phyloP scores from a whole-genome alignment of 2,329 filamentous ascomycete genomes.

The Onygenales sp. region DNA sequence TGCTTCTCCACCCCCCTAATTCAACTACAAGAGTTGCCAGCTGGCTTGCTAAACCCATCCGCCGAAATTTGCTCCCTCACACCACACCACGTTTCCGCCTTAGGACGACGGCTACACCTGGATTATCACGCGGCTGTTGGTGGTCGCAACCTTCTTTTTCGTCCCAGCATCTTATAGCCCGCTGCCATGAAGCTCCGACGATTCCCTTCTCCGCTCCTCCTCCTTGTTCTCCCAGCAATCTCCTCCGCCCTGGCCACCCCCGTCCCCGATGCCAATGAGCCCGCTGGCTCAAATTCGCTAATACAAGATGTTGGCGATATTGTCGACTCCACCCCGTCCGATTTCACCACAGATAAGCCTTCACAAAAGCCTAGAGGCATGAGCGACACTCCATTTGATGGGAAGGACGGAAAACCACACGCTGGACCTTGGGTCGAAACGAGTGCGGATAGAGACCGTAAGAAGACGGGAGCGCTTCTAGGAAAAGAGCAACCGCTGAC shows the following conservation, averaged over 20 bases:
- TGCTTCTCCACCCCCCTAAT: not conserved
- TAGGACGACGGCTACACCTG: not conserved
- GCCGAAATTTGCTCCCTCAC: too few species aligned
- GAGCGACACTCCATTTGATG: slow-evolving; percentile 76
- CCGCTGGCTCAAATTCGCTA: not conserved
- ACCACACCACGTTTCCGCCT: not conserved
- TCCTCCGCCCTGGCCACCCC: slow-evolving; percentile 8
- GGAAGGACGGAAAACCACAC: slow-evolving; percentile 87
- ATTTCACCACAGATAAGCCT: not conserved
- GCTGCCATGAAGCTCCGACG: slow-evolving; percentile 9
- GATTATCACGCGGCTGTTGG: too few species aligned
- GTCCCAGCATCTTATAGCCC: not conserved
- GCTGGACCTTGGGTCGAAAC: slow-evolving; percentile 61
- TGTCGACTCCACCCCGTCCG: not conserved
- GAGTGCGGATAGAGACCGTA: slow-evolving; percentile 37
- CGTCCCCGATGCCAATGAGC: not conserved
- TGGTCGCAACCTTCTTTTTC: not conserved
- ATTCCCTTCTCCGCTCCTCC: slow-evolving; percentile 7
- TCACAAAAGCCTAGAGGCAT: slow-evolving; percentile 3
- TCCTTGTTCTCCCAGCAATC: slow-evolving; percentile 9
- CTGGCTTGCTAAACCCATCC: not conserved
- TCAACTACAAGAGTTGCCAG: not conserved
- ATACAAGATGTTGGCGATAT: not conserved
- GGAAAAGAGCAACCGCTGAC: slow-evolving; percentile 17
- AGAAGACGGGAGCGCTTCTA: slow-evolving; percentile 25